Percentiles rank a stretch among this genome's conserved stretches.
Conservation (phyloP, 257 asterid species). For the Leonotis leonurus region DNA sequence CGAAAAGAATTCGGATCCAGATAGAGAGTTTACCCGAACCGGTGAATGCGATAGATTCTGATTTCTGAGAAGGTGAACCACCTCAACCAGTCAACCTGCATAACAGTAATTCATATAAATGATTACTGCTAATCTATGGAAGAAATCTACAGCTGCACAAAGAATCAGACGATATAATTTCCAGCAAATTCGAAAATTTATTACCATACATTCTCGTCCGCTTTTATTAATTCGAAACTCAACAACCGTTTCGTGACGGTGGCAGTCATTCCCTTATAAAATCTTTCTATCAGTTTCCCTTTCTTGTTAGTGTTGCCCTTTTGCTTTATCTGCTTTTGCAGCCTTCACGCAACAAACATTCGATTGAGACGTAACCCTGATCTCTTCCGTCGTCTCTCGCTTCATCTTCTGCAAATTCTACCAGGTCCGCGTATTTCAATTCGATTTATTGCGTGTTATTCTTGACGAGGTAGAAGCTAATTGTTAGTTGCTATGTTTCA, state of each 20-base stretch:
- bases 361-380: conserved; percentile 12
- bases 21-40: no score
- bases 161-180: not conserved
- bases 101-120: not conserved
- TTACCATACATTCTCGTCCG: not conserved
- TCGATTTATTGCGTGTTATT: conserved; percentile 1
- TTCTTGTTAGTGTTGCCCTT: not conserved
- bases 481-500: not conserved
- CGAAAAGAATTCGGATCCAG: not conserved
- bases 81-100: not conserved
- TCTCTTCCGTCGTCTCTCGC: conserved; percentile 13
- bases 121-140: no score
- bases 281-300: no score
- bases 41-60: not conserved
- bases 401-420: not conserved
- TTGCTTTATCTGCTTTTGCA: not conserved
- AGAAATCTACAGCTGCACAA: no score
- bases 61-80: not conserved
- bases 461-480: conserved; percentile 3
- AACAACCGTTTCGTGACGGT: no score
- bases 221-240: not conserved
- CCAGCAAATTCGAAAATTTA: no score
- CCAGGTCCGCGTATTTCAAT: conserved; percentile 12
- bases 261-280: not conserved
- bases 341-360: conserved; percentile 1